These are phyloP conservation scores for Porcisia hertigi DNA, from an alignment of 208 protist genomes.

Conservation along the genomic window DNA sequence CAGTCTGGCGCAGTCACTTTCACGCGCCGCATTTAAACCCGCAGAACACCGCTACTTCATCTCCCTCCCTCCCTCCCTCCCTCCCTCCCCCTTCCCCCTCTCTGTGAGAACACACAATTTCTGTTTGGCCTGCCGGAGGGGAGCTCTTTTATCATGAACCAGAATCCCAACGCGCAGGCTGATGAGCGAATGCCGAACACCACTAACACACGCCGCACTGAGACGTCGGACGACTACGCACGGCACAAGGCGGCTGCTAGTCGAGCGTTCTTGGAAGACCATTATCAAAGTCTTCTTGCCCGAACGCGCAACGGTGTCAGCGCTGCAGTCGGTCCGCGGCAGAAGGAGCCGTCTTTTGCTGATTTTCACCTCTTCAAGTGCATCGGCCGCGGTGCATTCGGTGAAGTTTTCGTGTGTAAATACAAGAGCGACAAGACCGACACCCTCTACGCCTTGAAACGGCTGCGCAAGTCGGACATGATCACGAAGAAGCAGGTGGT, in stretches of 20 bases:
- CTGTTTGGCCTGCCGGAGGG: neutral
- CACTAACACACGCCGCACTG: slow-evolving; percentile 39
- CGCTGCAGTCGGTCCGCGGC: slow-evolving; percentile 65
- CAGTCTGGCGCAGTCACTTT: neutral
- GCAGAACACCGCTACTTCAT: too few species aligned
- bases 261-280: slow-evolving; percentile 85
- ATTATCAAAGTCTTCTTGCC: slow-evolving; percentile 76
- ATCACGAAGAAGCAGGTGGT: slow-evolving; percentile 87
- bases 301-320: slow-evolving; percentile 54
- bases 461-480: slow-evolving; percentile 93
- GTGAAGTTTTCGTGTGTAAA: slow-evolving; percentile 90
- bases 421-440: slow-evolving; percentile 60
- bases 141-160: slow-evolving; percentile 6
- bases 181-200: slow-evolving; percentile 31
- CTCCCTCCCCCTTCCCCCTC: too few species aligned
- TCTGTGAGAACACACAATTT: neutral
- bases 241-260: slow-evolving; percentile 87
- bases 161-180: neutral
- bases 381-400: slow-evolving; percentile 91
- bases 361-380: slow-evolving; percentile 91
- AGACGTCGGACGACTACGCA: slow-evolving; percentile 71
- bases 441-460: slow-evolving; percentile 90
- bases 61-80: neutral
- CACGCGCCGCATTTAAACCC: neutral
- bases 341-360: slow-evolving; percentile 61